Percentiles rank a stretch among this genome's conserved stretches.
These are phyloP conservation scores for Thalassiosira profunda DNA, from an alignment of 108 stramenopile genomes.

Conservation along the genomic window DNA sequence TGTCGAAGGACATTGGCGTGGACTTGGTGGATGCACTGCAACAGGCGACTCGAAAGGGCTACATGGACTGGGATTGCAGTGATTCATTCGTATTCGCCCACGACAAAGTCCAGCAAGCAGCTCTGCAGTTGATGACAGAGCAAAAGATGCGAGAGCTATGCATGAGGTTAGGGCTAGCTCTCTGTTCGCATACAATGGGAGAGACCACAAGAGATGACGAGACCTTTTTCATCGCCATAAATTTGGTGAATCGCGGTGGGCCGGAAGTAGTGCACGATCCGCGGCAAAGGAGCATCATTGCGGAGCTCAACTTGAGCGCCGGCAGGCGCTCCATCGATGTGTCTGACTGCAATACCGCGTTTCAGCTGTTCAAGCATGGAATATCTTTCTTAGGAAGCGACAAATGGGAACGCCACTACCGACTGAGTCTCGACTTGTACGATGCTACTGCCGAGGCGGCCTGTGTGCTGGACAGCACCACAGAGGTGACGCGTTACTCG, in stretches of 20 bases:
- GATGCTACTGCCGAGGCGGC: slow-evolving; percentile 22
- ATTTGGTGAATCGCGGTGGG: slow-evolving; percentile 31
- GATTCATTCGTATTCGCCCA: slow-evolving; percentile 17
- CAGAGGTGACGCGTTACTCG: background rate
- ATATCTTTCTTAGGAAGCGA: slow-evolving; percentile 21
- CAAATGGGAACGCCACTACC: slow-evolving; percentile 21
- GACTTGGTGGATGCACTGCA: background rate
- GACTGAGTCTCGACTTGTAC: slow-evolving; percentile 19
- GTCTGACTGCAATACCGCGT: slow-evolving; percentile 15
- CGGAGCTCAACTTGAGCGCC: slow-evolving; percentile 27
- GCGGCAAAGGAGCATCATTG: slow-evolving; percentile 14
- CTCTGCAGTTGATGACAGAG: slow-evolving; percentile 18
- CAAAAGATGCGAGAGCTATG: slow-evolving; percentile 1
- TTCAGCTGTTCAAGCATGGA: slow-evolving; percentile 18
- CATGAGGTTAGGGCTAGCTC: slow-evolving; percentile 20
- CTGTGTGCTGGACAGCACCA: background rate
- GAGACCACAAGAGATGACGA: slow-evolving; percentile 9
- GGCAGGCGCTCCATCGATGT: slow-evolving; percentile 11
- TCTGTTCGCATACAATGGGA: slow-evolving; percentile 1
- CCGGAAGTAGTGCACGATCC: background rate
- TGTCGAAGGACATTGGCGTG: background rate
- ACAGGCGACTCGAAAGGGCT: background rate
- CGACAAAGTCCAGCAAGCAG: slow-evolving; percentile 43
- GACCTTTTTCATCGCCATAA: slow-evolving; percentile 26
- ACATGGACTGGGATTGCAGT: background rate